Evolutionary conservation across 768 basidiomycete species (phyloP), one percentile per base, ranked within the genome.

Genomic region (Rhizopogon vulgaris): DNA sequence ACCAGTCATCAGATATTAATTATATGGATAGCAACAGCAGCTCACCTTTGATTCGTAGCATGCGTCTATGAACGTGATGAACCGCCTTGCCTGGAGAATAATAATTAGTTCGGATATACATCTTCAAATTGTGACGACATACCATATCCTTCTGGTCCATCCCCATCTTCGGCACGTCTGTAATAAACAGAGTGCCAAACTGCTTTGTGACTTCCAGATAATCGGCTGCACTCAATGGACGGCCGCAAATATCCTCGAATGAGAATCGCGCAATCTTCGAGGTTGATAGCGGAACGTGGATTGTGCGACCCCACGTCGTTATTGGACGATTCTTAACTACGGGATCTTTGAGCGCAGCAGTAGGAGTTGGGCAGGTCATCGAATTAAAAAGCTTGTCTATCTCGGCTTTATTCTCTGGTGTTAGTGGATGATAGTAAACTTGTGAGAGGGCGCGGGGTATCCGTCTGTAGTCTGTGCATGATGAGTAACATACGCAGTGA

Each of bases 51-150:
- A 93, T 65, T 95, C 93, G 60, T 95, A 95, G 63, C 92, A 94
- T 22, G 93, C 90, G 73, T 99, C 96, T 60, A 99, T 86, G 66
- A 98, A 97, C 1, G 94, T 94, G 63, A 99, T 99, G 65, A 99
- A 98, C 56, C 96, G 74, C 59, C 96, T 78, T 17, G 94, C 94
- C 89, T 90, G 57, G 7, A n/a, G n/a, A 36, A 38, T 51, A n/a
- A 47, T 32, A 41, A 10, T 47, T 36, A 15, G 46, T 51, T 52
- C 40, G 14, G 54, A 36, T 51, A 25, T 18, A n/a, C n/a, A 9
- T 27, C 11, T 18, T 0, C 12, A 25, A 22, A 12, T 10, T 10
- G 28, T 27, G n/a, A 37, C 45, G 53, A 57, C 62, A 59, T 64
- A 90, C 91, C 73, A 86, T 78, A 64, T 99, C 96, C 71, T 96